Evolutionary conservation across 2,329 filamentous ascomycete species (phyloP).

Genomic region (Lizonia empirigonia): DNA sequence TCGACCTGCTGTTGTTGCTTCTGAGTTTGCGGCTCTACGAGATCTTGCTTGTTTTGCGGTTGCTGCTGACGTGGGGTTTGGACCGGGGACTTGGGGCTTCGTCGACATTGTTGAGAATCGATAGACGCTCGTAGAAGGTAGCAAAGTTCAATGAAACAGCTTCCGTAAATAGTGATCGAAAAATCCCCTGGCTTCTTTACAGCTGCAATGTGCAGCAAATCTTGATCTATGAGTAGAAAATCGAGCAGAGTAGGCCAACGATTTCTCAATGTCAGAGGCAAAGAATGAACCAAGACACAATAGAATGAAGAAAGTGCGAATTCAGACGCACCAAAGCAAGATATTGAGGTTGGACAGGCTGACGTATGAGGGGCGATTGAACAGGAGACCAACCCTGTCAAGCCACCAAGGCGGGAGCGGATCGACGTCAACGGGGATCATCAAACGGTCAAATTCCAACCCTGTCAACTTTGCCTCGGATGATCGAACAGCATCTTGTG

Average conservation of each 20-base stretch:
- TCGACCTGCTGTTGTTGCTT: slow-evolving; percentile 18
- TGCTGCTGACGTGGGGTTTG: slow-evolving; percentile 25
- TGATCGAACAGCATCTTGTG: neutral
- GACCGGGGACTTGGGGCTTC: slow-evolving; percentile 34
- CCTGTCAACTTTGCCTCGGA: neutral
- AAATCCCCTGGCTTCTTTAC: neutral
- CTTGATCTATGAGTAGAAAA: too few relatives aligned
- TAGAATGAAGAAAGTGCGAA: neutral
- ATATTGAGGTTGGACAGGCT: slow-evolving; percentile 40
- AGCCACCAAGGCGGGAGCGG: slow-evolving; percentile 15
- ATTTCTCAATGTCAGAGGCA: neutral
- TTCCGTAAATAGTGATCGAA: neutral
- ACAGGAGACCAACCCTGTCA: slow-evolving; percentile 27
- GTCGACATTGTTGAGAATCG: slow-evolving; percentile 27
- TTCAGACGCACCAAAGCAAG: slow-evolving; percentile 27
- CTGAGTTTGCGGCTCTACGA: slow-evolving; percentile 25
- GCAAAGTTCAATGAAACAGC: neutral
- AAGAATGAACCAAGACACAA: neutral
- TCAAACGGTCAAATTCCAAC: slow-evolving; percentile 1
- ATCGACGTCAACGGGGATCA: slow-evolving; percentile 30
- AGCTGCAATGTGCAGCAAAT: neutral
- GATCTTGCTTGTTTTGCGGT: slow-evolving; percentile 30
- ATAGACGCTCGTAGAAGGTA: neutral
- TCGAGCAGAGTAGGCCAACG: too few relatives aligned
- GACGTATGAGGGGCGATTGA: slow-evolving; percentile 43